Percentiles rank a stretch among this genome's conserved stretches.
Conservation (phyloP, 768 basidiomycete species). For the Podaxis pistillaris region DNA sequence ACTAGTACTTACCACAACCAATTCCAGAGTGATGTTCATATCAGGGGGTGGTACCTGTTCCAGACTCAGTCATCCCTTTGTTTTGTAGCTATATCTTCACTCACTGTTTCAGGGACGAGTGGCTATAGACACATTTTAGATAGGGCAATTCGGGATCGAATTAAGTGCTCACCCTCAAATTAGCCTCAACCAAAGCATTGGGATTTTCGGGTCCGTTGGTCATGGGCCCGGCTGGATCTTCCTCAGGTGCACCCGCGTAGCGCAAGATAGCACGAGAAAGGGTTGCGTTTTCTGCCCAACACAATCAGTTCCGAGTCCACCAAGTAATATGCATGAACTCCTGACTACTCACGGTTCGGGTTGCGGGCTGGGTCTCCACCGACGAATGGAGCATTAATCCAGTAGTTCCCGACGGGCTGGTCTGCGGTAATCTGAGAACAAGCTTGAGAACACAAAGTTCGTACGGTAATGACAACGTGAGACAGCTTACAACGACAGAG, state of each 20-base stretch:
- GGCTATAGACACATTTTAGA: conserved; percentile 10
- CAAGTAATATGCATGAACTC: conserved; percentile 23
- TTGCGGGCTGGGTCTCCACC: conserved; percentile 22
- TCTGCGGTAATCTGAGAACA: conserved; percentile 21
- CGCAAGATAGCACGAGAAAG: conserved; percentile 35
- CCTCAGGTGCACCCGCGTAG: conserved; percentile 36
- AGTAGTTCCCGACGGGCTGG: conserved; percentile 29
- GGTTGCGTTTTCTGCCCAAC: conserved; percentile 27
- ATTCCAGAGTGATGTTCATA: conserved; percentile 25
- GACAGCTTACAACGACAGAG: conserved; percentile 23
- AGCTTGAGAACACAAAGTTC: not conserved
- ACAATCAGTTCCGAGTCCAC: not conserved
- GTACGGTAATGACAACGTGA: not conserved
- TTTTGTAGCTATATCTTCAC: not conserved
- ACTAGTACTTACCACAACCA: conserved; percentile 21
- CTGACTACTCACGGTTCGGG: conserved; percentile 1
- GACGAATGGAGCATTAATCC: conserved; percentile 32
- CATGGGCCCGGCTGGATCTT: conserved; percentile 30
- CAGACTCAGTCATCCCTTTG: not conserved
- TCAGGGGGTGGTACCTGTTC: conserved; percentile 22
- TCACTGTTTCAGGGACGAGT: conserved; percentile 13
- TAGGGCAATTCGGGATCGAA: not conserved
- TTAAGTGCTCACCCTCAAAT: conserved; percentile 7
- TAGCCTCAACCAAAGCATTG: conserved; percentile 27
- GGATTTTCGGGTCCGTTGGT: conserved; percentile 20